Base-by-base conservation (phyloP, 1,284 basidiomycete species). In the Moesziomyces sp. region DNA sequence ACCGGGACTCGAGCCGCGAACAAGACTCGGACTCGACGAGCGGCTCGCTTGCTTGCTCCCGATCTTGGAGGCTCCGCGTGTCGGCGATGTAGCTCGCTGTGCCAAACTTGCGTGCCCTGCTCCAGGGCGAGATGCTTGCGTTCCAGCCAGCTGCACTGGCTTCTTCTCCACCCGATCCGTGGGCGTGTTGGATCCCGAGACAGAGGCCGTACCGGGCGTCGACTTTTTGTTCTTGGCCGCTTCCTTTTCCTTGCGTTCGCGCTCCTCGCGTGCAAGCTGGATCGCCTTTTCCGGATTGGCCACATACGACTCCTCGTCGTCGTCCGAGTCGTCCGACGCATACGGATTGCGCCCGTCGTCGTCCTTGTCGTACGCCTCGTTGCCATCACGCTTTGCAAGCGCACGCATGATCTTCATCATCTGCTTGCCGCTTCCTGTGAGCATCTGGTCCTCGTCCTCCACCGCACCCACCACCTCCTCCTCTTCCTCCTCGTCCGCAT, bases 351-450 rank as follows among this genome's bases (percentile, higher is more conserved):
- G 78, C 46, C 62, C 80, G 24, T 83, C 80, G 51, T 83, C 81
- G 50, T 83, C 81, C 52, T 71, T 77, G 45, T 84, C 80, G 56
- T 83, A 83, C 19, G 64, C 71, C 43, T 83, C 81, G 42, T 79
- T 76, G 43, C 82, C 82, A 23, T 81, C 79, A 16, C 77, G 74
- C 49, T 76, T 73, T 26, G 70, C 80, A 2, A 83, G 74, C 8
- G 81, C 81, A 7, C 74, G 67, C 81, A 84, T 83, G 54, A 84
- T 83, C 72, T 82, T 82, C 71, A 81, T 80, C 80, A 84, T 81
- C 65, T 84, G 81, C 46, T 74, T 77, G 21, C 79, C 81, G n/a
- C 73, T 78, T 46, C 82, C 78, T 18, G 79, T 83, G 51, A 83
- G 52, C 50, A 69, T 53, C 43, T 81, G 77, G 49, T 81, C 74